Base-by-base conservation (phyloP, 2,329 filamentous ascomycete genomes). In the Diaporthe ampelina region DNA sequence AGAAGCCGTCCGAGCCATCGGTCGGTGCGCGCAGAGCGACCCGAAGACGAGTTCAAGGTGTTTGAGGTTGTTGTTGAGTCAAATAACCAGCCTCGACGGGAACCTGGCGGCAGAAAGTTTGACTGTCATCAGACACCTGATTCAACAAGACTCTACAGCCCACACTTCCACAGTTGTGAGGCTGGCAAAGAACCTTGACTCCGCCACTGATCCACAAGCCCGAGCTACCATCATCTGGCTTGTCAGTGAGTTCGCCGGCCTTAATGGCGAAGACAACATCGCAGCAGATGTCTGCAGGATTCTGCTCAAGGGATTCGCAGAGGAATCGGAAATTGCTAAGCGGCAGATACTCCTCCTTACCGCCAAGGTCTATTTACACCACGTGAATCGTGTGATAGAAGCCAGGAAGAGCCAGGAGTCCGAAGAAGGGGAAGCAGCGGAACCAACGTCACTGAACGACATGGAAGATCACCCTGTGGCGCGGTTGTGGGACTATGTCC, bases 161-260 rank as follows among this genome's bases (percentile, higher is more conserved):
- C 97, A 99, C 81, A 89, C 91, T 15, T 93, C 92, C 56, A 99
- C 97, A 0, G 95, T 98, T 1, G 91, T 98, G 45, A 91, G 95
- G 61, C 85, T 99, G 65, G 97, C 97, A 8, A 97, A 95, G 83
- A 95, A 98, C 76, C 90, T 99, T 2, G 97, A 98, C 80, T 94
- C 93, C 4, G 94, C 95, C 1, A 94, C 94, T 0, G 95, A 97
- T 76, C 92, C 97, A 1, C 93, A 95, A 75, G 97, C 97, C 4
- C 90, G 97, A 77, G 97, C 97, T 4, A 98, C 94, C 67, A 98
- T 99, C 76, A 94, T 99, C 78, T 99, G 97, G 97, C 90, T 99
- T 0, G 95, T 98, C 0, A 97, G 97, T 59, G 97, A 99, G 83
- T 98, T 97, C 79, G 91, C 96, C 0, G 94, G 95, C 0, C 83